Conservation (phyloP, 1,284 basidiomycete species). For the Butyriboletus appendiculatus region DNA sequence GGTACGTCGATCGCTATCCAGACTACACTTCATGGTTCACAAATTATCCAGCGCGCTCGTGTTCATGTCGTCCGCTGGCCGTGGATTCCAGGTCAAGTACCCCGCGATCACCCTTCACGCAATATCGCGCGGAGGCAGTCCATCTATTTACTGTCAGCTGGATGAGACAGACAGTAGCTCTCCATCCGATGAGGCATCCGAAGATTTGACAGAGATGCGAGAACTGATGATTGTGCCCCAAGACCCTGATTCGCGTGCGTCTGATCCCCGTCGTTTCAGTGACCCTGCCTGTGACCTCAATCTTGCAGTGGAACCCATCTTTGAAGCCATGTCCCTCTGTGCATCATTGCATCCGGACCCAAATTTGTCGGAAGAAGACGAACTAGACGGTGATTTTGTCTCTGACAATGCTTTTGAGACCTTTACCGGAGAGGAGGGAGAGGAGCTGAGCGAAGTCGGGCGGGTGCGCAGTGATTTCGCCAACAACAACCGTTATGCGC, state of each 20-base stretch:
- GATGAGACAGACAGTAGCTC: constrained; percentile 54
- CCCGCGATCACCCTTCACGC: constrained; percentile 89
- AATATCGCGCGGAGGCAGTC: constrained; percentile 65
- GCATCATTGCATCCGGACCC: constrained; percentile 89
- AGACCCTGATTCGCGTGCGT: constrained; percentile 59
- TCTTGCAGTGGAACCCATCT: constrained; percentile 78
- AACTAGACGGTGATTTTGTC: constrained; percentile 61
- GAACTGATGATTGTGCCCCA: constrained; percentile 77
- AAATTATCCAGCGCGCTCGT: constrained; percentile 61
- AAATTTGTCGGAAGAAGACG: constrained; percentile 53
- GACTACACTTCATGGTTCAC: constrained; percentile 30
- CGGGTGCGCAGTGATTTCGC: constrained; percentile 93
- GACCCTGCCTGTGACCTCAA: constrained; percentile 6
- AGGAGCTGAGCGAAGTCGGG: constrained; percentile 82
- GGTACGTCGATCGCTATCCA: constrained; percentile 43
- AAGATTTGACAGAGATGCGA: constrained; percentile 56
- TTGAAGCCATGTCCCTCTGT: constrained; percentile 85
- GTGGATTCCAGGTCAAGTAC: constrained; percentile 81
- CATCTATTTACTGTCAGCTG: constrained; percentile 88
- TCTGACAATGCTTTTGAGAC: constrained; percentile 57
- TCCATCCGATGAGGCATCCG: constrained; percentile 32
- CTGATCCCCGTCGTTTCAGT: constrained; percentile 1
- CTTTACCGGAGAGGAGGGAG: constrained; percentile 58
- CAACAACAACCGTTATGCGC: constrained; percentile 77
- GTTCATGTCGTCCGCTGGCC: constrained; percentile 69